These are phyloP conservation scores for Penicillium sp. DNA, from an alignment of 2,329 filamentous ascomycete species.

Conservation along the genomic window DNA sequence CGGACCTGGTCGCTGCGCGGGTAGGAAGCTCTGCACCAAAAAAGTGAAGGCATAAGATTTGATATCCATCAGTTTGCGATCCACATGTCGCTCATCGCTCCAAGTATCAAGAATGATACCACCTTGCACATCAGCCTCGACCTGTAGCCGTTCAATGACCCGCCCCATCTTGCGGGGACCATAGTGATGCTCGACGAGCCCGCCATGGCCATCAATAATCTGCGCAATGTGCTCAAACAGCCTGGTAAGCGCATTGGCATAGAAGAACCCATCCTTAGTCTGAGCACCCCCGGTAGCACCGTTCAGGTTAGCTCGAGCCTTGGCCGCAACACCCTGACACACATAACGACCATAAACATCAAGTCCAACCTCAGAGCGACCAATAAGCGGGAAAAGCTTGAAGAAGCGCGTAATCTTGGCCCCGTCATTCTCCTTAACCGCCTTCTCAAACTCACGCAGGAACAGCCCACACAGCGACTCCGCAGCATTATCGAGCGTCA, in stretches of 20 bases:
- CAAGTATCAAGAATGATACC: constrained; percentile 93
- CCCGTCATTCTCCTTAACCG: constrained; percentile 75
- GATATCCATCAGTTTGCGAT: constrained; percentile 81
- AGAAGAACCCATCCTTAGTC: constrained; percentile 74
- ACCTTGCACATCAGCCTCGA: constrained; percentile 91
- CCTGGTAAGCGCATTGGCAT: constrained; percentile 79
- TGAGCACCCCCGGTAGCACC: constrained; percentile 53
- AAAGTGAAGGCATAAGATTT: constrained; percentile 98
- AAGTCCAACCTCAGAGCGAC: constrained; percentile 73
- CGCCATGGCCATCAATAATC: constrained; percentile 85
- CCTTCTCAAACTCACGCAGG: constrained; percentile 87
- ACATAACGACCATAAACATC: constrained; percentile 95
- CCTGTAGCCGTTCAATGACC: constrained; percentile 84
- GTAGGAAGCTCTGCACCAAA: constrained; percentile 84
- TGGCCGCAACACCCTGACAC: constrained; percentile 81
- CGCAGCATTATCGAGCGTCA: constrained; percentile 76
- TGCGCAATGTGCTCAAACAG: constrained; percentile 96
- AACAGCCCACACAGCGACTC: constrained; percentile 87
- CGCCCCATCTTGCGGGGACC: constrained; percentile 85
- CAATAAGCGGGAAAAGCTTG: constrained; percentile 92
- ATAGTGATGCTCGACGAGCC: constrained; percentile 87
- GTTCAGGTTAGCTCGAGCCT: constrained; percentile 71
- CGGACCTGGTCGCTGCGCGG: constrained; percentile 58
- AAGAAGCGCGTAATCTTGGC: constrained; percentile 91
- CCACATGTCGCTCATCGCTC: constrained; percentile 77